Percentiles rank a stretch among this genome's conserved stretches.
Conservation (phyloP, 1,284 basidiomycete species). For the Ganoderma multipileum region DNA sequence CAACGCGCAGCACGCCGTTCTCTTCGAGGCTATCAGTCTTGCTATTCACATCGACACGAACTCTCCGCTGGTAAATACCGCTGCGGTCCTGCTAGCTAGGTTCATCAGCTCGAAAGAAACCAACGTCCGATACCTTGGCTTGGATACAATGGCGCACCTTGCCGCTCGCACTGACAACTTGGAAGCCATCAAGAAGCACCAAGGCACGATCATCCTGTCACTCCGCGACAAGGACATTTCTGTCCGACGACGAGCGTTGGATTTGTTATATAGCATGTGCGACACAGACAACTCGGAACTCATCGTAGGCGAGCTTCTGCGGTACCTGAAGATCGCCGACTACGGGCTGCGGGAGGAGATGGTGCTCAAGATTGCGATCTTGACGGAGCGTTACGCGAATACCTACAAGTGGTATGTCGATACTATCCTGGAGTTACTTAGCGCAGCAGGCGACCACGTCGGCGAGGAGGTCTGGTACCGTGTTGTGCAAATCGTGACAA, state of each 20-base stretch:
- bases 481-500: slow-evolving; percentile 97
- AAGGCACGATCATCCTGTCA: slow-evolving; percentile 93
- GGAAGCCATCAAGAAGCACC: slow-evolving; percentile 93
- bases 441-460: slow-evolving; percentile 96
- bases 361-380: slow-evolving; percentile 98
- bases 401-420: slow-evolving; percentile 98
- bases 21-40: slow-evolving; percentile 97
- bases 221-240: slow-evolving; percentile 98
- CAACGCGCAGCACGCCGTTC: slow-evolving; percentile 97
- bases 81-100: slow-evolving; percentile 91
- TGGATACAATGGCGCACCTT: slow-evolving; percentile 98
- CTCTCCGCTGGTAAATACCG: slow-evolving; percentile 88
- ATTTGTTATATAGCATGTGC: slow-evolving; percentile 99
- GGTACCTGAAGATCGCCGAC: slow-evolving; percentile 94
- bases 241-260: slow-evolving; percentile 92
- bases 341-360: slow-evolving; percentile 97
- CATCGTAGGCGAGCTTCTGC: slow-evolving; percentile 93
- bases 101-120: slow-evolving; percentile 99
- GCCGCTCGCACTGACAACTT: slow-evolving; percentile 93
- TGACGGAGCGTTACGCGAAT: slow-evolving; percentile 97
- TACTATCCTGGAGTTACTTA: slow-evolving; percentile 94
- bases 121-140: slow-evolving; percentile 96
- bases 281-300: slow-evolving; percentile 94
- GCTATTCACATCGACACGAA: slow-evolving; percentile 97
- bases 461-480: slow-evolving; percentile 99